Conservation (phyloP, 2,329 filamentous ascomycete species). For the Ophiocordyceps polyrhachis-furcata region DNA sequence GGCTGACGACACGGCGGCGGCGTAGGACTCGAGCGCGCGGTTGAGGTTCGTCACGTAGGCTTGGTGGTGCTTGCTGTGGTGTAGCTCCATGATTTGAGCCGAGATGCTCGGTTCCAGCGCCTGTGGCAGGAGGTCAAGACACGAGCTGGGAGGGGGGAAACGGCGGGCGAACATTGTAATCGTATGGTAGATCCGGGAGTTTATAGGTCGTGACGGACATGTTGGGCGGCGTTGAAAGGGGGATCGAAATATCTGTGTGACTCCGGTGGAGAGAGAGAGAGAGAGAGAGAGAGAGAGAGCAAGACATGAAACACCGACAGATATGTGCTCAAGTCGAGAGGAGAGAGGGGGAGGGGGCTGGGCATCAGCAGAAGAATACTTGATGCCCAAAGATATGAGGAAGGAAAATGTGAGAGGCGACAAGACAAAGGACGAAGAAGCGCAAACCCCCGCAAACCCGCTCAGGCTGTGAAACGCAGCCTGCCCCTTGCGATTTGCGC, state of each 20-base stretch:
- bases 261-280: background rate
- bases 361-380: background rate
- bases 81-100: conserved; percentile 62
- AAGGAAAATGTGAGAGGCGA: background rate
- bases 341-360: background rate
- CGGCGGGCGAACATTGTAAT: conserved; percentile 41
- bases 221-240: background rate
- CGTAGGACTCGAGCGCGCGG: conserved; percentile 40
- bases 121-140: conserved; percentile 15
- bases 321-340: background rate
- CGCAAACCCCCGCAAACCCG: conserved; percentile 18
- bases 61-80: conserved; percentile 64
- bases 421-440: background rate
- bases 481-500: conserved; percentile 3
- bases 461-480: conserved; percentile 12
- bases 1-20: conserved; percentile 31
- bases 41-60: conserved; percentile 64
- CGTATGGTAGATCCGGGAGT: conserved; percentile 48
- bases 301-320: background rate
- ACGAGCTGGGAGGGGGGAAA: background rate
- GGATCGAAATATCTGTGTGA: too few species aligned
- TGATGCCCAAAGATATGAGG: background rate
- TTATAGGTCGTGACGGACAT: conserved; percentile 30
- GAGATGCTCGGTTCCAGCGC: conserved; percentile 59
- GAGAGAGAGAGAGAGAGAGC: background rate